Percentiles rank a stretch among this genome's conserved stretches.
These are phyloP conservation scores for Neonectria coccinea DNA, from an alignment of 2,329 filamentous ascomycete genomes.

Conservation along the genomic window DNA sequence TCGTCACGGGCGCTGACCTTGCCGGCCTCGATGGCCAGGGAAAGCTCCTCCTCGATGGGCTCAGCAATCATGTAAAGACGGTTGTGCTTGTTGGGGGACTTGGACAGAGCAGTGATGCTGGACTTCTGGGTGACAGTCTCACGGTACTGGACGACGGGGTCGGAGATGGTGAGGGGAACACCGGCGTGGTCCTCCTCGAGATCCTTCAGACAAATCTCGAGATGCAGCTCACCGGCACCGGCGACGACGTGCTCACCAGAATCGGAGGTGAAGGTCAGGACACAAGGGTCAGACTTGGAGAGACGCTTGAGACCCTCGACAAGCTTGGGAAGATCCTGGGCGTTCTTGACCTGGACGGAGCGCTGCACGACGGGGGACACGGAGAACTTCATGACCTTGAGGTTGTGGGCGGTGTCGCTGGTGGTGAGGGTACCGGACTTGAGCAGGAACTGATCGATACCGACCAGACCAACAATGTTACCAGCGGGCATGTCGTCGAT, in stretches of 20 bases:
- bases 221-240: constrained; percentile 98
- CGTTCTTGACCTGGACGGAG: constrained; percentile 99
- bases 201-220: constrained; percentile 99
- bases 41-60: constrained; percentile 92
- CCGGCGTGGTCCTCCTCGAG: constrained; percentile 99
- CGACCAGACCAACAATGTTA: constrained; percentile 99
- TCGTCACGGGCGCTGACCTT: constrained; percentile 96
- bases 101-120: constrained; percentile 96
- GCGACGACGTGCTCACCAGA: constrained; percentile 99
- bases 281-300: constrained; percentile 99
- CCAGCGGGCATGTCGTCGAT: constrained; percentile 99
- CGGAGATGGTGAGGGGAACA: constrained; percentile 97
- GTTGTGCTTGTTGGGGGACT: constrained; percentile 99
- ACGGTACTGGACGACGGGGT: constrained; percentile 98
- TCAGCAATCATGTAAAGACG: constrained; percentile 96
- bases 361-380: constrained; percentile 98
- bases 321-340: constrained; percentile 98
- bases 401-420: constrained; percentile 97
- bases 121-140: constrained; percentile 90
- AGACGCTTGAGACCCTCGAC: constrained; percentile 99
- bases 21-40: constrained; percentile 88
- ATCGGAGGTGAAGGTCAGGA: constrained; percentile 87
- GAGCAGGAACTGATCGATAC: constrained; percentile 99
- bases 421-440: constrained; percentile 99
- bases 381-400: constrained; percentile 99